phyloP scores from a whole-genome alignment of 176 grass and related monocot genomes.

The Hordeum vulgare region DNA sequence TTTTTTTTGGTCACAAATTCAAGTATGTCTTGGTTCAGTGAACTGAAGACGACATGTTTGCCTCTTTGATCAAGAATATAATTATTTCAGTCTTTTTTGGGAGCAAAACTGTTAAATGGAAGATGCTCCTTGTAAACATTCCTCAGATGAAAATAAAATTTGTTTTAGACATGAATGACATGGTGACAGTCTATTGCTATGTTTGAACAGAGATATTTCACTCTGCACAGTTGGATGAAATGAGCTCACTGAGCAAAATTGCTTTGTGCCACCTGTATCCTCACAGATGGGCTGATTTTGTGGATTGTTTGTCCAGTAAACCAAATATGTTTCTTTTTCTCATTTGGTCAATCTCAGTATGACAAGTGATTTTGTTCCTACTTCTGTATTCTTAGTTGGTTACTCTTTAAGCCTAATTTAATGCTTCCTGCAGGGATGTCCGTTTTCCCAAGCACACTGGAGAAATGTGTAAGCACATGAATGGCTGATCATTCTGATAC shows the following conservation, averaged over 20 bases:
- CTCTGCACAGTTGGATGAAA: neutral
- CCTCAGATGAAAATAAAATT: neutral
- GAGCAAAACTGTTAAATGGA: neutral
- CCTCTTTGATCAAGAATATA: neutral
- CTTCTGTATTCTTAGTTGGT: neutral
- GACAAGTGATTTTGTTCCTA: neutral
- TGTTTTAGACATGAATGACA: neutral
- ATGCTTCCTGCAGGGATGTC: neutral
- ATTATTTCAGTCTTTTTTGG: neutral
- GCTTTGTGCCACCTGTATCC: neutral
- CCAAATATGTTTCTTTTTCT: neutral
- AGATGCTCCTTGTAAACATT: neutral
- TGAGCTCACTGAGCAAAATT: neutral
- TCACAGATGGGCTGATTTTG: neutral
- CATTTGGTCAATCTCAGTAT: neutral
- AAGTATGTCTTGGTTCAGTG: constrained; percentile 14
- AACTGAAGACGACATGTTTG: constrained; percentile 9
- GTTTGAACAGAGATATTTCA: constrained; percentile 1
- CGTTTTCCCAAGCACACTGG: neutral
- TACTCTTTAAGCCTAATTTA: neutral
- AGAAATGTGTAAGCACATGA: neutral
- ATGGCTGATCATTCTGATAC: neutral
- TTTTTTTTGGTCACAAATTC: neutral
- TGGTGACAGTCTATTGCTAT: neutral
- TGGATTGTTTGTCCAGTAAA: neutral